Evolutionary conservation across 768 basidiomycete species (phyloP), one percentile per base, ranked within the genome.

Genomic region (Tylopilus intermedius): DNA sequence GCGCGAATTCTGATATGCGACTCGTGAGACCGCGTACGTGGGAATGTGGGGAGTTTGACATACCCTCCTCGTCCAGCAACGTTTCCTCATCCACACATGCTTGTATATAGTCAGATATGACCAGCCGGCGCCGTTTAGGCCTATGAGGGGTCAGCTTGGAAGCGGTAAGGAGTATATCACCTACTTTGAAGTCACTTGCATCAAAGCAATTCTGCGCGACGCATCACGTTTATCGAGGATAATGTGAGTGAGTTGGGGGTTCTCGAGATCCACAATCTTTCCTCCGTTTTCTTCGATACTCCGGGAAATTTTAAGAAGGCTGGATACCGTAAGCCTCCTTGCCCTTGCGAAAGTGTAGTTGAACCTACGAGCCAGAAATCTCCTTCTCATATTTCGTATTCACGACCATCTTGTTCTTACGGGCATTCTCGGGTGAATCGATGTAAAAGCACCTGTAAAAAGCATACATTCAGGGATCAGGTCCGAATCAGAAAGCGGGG

Each of bases 161-260:
- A 40, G 18, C 45, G 27, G 15, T 29, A 21, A 8, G 40, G 42
- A 51, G 18, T 37, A 55, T 32, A 22, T 40, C 6, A 38, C 71
- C 82, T 59, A 91, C 90, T 83, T 77, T 9, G 84, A 80, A 7
- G 90, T 90, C 44, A 77, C 79, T 61, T 79, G 80, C 62, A 85
- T 83, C 54, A 94, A 74, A 54, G 84, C 81, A 27, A 79, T 65
- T 49, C 90, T 82, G 35, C 91, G 81, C 57, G 80, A 83, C 45
- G 78, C 78, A 59, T 94, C 92, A 8, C 86, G 82, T 69, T 88
- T 88, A 71, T 94, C 88, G 49, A 94, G 65, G 39, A 96, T 74
- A 42, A 95, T 71, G 67, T 98, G 94, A 0, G 94, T 95, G 38
- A 97, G 73, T 64, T 86, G 90, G 22, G 85, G 77, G 47, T 96